Conservation (phyloP, 1,284 basidiomycete species). For the Puccinia horiana region DNA sequence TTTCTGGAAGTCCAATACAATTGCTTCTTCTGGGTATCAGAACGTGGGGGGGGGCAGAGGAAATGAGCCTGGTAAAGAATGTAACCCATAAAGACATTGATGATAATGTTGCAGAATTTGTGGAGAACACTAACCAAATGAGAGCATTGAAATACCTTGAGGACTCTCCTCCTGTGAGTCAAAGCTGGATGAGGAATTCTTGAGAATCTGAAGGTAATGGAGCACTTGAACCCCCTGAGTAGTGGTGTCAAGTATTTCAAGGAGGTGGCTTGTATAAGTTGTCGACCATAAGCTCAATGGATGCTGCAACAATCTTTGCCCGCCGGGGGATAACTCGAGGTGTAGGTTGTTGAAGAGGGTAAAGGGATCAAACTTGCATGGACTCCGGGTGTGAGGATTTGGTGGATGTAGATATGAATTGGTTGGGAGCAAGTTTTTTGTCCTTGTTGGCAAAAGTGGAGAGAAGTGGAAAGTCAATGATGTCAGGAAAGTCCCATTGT, state of each 20-base stretch:
- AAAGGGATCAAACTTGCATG: not conserved
- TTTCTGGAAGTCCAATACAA: not conserved
- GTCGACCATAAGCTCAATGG: not conserved
- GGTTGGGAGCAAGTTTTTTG: not conserved
- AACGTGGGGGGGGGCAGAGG: not conserved
- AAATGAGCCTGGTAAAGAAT: not conserved
- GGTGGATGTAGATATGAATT: not conserved
- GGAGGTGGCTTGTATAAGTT: not conserved
- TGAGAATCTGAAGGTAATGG: not conserved
- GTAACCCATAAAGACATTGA: not conserved
- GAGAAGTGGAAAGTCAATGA: not conserved
- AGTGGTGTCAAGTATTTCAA: not conserved
- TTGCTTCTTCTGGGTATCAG: not conserved
- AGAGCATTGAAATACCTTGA: not conserved
- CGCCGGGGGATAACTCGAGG: not conserved
- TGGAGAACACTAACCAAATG: not conserved
- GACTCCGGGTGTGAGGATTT: not conserved
- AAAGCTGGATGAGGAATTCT: not conserved
- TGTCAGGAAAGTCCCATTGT: not conserved
- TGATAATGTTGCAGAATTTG: not conserved
- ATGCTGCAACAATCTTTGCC: not conserved
- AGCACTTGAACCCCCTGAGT: not conserved
- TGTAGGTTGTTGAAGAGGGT: not conserved
- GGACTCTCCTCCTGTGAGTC: not conserved
- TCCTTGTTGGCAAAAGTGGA: not conserved